Evolutionary conservation across 164 flowering plant genomes (phyloP).

Genomic region (Stephania japonica): DNA sequence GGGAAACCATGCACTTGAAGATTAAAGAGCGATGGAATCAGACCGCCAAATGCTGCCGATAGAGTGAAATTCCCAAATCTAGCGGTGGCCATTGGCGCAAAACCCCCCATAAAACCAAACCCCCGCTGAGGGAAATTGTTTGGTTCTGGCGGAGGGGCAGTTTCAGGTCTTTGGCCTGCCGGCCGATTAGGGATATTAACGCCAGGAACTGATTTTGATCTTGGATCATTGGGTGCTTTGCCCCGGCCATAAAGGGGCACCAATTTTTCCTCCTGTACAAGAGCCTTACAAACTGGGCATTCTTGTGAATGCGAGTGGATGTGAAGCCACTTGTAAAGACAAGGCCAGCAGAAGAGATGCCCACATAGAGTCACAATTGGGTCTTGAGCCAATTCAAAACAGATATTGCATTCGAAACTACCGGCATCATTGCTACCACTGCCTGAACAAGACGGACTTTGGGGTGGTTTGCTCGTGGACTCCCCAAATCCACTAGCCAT

Average conservation of each 20-base stretch:
- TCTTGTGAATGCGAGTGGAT: slow-evolving; percentile 60
- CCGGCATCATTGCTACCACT: slow-evolving; percentile 39
- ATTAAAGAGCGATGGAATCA: slow-evolving; percentile 54
- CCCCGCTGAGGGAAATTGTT: slow-evolving; percentile 41
- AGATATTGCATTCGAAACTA: slow-evolving; percentile 74
- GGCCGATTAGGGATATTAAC: slow-evolving; percentile 66
- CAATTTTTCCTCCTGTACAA: slow-evolving; percentile 60
- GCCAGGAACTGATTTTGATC: slow-evolving; percentile 60
- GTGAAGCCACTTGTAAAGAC: slow-evolving; percentile 72
- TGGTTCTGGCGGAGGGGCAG: slow-evolving; percentile 48
- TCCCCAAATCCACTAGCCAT: slow-evolving; percentile 42
- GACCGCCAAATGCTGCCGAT: slow-evolving; percentile 58
- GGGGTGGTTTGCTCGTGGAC: slow-evolving; percentile 38
- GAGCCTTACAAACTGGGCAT: slow-evolving; percentile 84
- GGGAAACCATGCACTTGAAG: slow-evolving; percentile 64
- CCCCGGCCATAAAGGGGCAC: slow-evolving; percentile 85
- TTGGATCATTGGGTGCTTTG: slow-evolving; percentile 48
- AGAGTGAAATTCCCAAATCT: slow-evolving; percentile 54
- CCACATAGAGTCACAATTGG: slow-evolving; percentile 79
- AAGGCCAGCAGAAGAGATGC: slow-evolving; percentile 83
- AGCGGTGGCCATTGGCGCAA: slow-evolving; percentile 51
- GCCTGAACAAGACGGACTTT: slow-evolving; percentile 39
- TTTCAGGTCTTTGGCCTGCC: slow-evolving; percentile 68
- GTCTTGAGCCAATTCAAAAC: slow-evolving; percentile 81
- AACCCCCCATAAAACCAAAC: slow-evolving; percentile 56